Base-by-base conservation (phyloP, 2,329 filamentous ascomycete genomes). In the Xylaria sp. region DNA sequence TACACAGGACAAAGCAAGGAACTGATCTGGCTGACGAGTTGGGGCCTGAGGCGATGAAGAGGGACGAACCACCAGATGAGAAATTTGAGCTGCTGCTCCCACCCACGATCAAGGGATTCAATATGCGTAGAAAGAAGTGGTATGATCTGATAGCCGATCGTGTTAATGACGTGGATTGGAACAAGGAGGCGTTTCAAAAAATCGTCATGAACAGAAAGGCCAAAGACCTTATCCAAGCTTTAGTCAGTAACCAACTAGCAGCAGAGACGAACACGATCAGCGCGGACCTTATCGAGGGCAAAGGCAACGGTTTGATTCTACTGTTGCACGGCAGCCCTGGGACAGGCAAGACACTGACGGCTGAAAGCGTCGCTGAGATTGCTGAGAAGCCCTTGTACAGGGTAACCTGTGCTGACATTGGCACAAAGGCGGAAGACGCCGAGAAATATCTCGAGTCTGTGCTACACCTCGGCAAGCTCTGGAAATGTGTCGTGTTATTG, bases 281-380 rank as follows among this genome's bases (percentile, higher is more conserved):
- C n/a, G 28, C 57, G 15, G 40, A 63, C 2, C 53, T 67, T 6
- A 48, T 67, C 15, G n/a, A 49, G 17, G 66, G 59, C n/a, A 68
- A 66, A 31, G 59, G 66, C 4, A 66, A 61, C 11, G 66, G 63
- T 0, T 46, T 68, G 3, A 66, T 63, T 4, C 10, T 68, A 3
- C 26, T 68, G 7, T 10, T 68, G 11, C 66, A 68, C 26, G 59
- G 67, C 2, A n/a, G 53, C 7, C 59, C 66, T 0, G 66, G 66
- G 0, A 68, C 63, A 6, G 66, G 66, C 20, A 68, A 68, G 11
- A 66, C 66, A 0, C 28, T 68, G 3, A 66, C 63, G 7, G 66
- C 66, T 17, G 66, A 65, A n/a, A 66, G 66, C 33, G 66, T 68
- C 1, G 66, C 66, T 6, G 66, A 66, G n/a, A 49, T 63, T 6